Conservation (phyloP, 805 yeast genomes). For the Brettanomyces anomalus region DNA sequence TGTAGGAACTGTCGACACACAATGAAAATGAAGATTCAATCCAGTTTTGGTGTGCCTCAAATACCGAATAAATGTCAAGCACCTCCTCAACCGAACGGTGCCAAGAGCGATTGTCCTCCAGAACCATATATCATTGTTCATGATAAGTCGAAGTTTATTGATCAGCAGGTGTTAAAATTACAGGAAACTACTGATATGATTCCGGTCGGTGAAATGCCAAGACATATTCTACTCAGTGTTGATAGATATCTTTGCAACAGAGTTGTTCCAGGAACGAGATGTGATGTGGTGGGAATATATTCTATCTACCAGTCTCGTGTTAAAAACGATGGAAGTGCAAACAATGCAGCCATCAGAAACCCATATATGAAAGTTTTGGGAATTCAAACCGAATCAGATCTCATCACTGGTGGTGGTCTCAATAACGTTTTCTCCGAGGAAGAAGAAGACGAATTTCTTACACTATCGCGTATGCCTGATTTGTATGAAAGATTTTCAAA, state of each 20-base stretch:
- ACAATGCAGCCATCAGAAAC: constrained; percentile 80
- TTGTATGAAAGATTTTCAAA: constrained; percentile 76
- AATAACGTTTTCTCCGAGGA: constrained; percentile 68
- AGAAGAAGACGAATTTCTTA: constrained; percentile 86
- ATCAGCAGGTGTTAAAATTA: constrained; percentile 86
- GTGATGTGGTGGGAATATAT: constrained; percentile 86
- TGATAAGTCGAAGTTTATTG: constrained; percentile 88
- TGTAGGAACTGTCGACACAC: constrained; percentile 86
- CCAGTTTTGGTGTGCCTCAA: constrained; percentile 63
- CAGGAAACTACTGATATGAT: constrained; percentile 99
- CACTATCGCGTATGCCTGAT: constrained; percentile 73
- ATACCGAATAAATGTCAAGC: constrained; percentile 63
- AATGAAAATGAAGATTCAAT: constrained; percentile 46
- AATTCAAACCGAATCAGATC: constrained; percentile 65
- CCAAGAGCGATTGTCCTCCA: constrained; percentile 61
- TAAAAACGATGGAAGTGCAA: constrained; percentile 37
- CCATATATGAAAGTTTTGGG: constrained; percentile 88
- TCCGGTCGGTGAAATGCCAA: constrained; percentile 98
- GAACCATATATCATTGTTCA: constrained; percentile 93
- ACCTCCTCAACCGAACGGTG: constrained; percentile 41
- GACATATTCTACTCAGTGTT: constrained; percentile 79
- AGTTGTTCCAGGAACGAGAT: constrained; percentile 92
- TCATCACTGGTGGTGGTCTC: constrained; percentile 26
- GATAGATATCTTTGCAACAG: constrained; percentile 86
- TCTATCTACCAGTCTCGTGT: constrained; percentile 78